Evolutionary conservation across 2,329 filamentous ascomycete genomes (phyloP).

Genomic region (Neoascochyta sp.): DNA sequence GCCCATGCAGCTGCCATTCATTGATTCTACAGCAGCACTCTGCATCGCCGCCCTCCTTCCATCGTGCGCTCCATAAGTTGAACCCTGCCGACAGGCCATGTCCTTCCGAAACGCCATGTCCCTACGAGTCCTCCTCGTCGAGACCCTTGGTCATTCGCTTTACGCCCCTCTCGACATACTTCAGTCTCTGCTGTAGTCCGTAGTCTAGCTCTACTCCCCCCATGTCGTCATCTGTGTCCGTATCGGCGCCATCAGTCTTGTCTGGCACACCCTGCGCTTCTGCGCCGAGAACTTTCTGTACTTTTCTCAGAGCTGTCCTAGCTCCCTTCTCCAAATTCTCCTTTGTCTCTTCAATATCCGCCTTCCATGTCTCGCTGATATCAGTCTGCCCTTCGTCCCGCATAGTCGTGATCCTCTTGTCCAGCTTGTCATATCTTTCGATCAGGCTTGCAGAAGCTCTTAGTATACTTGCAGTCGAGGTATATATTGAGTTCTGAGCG

Average conservation of each 20-base stretch:
- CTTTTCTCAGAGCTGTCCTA: slow-evolving; percentile 24
- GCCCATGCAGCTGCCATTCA: no score
- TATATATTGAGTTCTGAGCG: slow-evolving; percentile 13
- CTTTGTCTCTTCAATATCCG: slow-evolving; percentile 22
- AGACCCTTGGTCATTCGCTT: slow-evolving; percentile 34
- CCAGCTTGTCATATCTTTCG: slow-evolving; percentile 22
- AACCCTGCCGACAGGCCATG: no score
- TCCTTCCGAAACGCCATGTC: no score
- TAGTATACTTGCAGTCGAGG: slow-evolving; percentile 11
- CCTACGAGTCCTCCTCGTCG: slow-evolving; percentile 6
- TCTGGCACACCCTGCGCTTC: slow-evolving; percentile 6
- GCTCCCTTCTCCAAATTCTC: slow-evolving; percentile 23
- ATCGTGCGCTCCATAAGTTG: no score
- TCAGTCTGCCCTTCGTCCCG: slow-evolving; percentile 12
- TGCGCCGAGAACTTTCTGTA: slow-evolving; percentile 26
- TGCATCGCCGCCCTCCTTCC: no score
- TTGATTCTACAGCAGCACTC: no score
- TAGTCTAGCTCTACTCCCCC: slow-evolving; percentile 13
- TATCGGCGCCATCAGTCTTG: slow-evolving; percentile 2
- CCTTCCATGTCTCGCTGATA: slow-evolving; percentile 19
- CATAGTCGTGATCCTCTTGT: slow-evolving; percentile 17
- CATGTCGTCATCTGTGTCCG: slow-evolving; percentile 5
- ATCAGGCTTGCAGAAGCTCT: slow-evolving; percentile 17
- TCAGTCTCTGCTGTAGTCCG: slow-evolving; percentile 20
- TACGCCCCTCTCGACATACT: slow-evolving; percentile 31